Base-by-base conservation (phyloP, 371 early-diverging fungal species). In the Rhizopus arrhizus region DNA sequence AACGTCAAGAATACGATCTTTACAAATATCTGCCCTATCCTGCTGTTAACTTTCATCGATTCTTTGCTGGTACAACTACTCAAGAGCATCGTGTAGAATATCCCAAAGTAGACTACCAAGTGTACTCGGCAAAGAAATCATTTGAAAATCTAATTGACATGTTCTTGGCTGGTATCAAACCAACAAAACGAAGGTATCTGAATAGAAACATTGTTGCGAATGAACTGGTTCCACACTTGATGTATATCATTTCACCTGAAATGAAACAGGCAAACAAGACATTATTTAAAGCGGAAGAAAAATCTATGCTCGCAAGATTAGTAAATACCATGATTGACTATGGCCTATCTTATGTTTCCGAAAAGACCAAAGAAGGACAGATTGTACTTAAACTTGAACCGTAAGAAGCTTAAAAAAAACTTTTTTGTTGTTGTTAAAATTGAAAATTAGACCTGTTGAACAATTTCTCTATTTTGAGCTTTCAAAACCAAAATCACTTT, bases 231-330 rank as follows among this genome's bases (percentile, higher is more conserved):
- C 82, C 92, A 22, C 78, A 78, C 7, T 75, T 97, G 31, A 35
- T 92, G 54, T 76, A 83, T 13, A 91, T 95, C 15, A 62, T 95
- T 16, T 87, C 93, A 1, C 93, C 95, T 3, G 82, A 88, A 35
- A 48, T 95, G 62, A 70, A 83, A 35, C 83, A 88, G 9, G 91
- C 90, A 66, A 91, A 91, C 64, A 66, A 80, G 59, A 89, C 91
- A 59, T 64, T 93, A 35, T 79, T 93, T 53, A 91, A 88, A 64
- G 84, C 89, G 5, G 77, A 78, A 10, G 95, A 95, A 66, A 73
- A 77, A 15, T 66, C 45, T 2, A 68, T 80, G 5, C 59, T 94
- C n/a, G 38, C 70, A n/a, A 77, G 88, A 13, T 58, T 94, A 4
- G 88, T 93, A 0, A 72, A 86, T 5, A 70, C 88, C 8, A 90